Evolutionary conservation across 441 rosid species (phyloP).

Genomic region (Aquilaria agallochum): DNA sequence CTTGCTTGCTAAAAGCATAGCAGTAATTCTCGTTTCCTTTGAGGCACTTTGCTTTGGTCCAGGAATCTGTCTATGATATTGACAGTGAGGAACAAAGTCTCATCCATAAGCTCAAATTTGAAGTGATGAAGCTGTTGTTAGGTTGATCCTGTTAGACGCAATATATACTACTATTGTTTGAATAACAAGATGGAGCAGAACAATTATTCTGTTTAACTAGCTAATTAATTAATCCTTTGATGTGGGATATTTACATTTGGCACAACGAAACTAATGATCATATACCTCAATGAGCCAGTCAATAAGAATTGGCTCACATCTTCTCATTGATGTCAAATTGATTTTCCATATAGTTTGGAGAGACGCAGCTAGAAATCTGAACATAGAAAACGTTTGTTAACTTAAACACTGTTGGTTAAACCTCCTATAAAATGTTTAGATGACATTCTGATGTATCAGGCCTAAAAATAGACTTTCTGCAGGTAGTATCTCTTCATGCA

Average conservation of each 20-base stretch:
- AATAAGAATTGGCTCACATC: slow-evolving; percentile 63
- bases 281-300: slow-evolving; percentile 73
- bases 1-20: slow-evolving; percentile 72
- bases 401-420: too few relatives aligned
- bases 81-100: slow-evolving; percentile 59
- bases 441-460: too few relatives aligned
- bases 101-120: slow-evolving; percentile 68
- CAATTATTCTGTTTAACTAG: slow-evolving; percentile 1
- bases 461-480: too few relatives aligned
- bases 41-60: slow-evolving; percentile 31
- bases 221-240: neutral
- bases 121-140: slow-evolving; percentile 59
- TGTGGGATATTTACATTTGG: neutral
- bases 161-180: too few relatives aligned
- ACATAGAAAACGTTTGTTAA: neutral
- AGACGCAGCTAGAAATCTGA: neutral
- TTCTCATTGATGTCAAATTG: slow-evolving; percentile 57
- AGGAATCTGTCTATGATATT: slow-evolving; percentile 63
- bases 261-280: neutral
- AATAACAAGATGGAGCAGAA: neutral
- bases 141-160: neutral
- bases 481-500: neutral
- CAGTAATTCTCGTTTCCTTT: slow-evolving; percentile 67
- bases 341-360: slow-evolving; percentile 24
- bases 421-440: too few relatives aligned